Base-by-base conservation (phyloP, 2,329 filamentous ascomycete genomes). In the Polytolypa hystricis region DNA sequence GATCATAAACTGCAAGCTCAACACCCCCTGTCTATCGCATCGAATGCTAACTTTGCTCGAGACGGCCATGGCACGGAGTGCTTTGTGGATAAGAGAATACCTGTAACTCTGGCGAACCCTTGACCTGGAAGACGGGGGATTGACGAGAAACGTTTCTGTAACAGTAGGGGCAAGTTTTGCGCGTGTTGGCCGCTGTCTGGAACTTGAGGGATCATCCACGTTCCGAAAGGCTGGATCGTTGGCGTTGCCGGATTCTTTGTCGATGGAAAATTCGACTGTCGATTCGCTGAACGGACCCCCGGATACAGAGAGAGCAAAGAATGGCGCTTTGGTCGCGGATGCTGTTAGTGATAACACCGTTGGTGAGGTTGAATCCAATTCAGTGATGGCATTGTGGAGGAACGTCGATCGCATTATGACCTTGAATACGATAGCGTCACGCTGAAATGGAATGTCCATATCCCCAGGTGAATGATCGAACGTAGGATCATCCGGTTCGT, bases 1-100 rank as follows among this genome's bases (percentile, higher is more conserved):
- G 11, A 98, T 80, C 81, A 98, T 91, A 52, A 96, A 95, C 54
- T 98, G 91, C 56, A 96, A 64, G 59, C 84, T 95, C 45, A 98
- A 60, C 19, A 98, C 89, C 0, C 91, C 89, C 55, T 94, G 84
- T 2, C 74, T 70, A 58, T 98, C 91, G 0, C 85, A 81, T 11
- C 91, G 72, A 42, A 98, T 72, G 54, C 86, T 94, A 40, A 96
- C 87, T 61, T 96, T 98, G 51, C 74, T 87, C 4, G 87, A 85
- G 25, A 86, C 75, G 30, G 80, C 78, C 89, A 98, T 96, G n/a
- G 91, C 89, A 45, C 89, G 79, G 30, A 77, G 77, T 0, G 89
- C 87, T 46, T 82, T 81, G 57, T 84, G 86, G 54, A 98, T 70
- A 35, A 94, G 73, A 37, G 81, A 73, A 54, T 95, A 96, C 48